phyloP scores from a whole-genome alignment of 257 asterid species.

The Lycium ferocissimum region DNA sequence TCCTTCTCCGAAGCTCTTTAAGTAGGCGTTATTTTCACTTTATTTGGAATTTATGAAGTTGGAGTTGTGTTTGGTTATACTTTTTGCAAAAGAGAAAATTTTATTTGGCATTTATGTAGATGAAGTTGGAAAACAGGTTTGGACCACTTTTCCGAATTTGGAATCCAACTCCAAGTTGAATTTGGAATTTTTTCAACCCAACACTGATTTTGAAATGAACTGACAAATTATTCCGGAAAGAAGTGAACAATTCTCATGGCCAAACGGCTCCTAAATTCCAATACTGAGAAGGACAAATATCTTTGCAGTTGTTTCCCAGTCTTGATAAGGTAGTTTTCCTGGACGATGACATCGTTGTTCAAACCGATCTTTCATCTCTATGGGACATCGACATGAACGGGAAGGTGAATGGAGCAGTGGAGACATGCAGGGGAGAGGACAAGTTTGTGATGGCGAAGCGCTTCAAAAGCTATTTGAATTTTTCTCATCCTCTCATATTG shows the following conservation, averaged over 20 bases:
- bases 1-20: not conserved
- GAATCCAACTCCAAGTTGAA: too few species aligned
- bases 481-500: conserved; percentile 87
- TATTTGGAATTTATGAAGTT: too few species aligned
- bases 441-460: conserved; percentile 87
- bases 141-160: too few species aligned
- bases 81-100: too few species aligned
- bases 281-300: conserved; percentile 24
- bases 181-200: too few species aligned
- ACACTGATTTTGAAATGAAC: too few species aligned
- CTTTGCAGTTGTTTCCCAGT: conserved; percentile 88
- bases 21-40: too few species aligned
- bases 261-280: not conserved
- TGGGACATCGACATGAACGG: conserved; percentile 95
- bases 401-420: conserved; percentile 97
- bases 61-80: too few species aligned
- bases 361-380: conserved; percentile 88
- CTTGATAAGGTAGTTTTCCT: conserved; percentile 85
- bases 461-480: conserved; percentile 85
- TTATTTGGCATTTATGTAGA: too few species aligned
- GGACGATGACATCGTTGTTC: conserved; percentile 92
- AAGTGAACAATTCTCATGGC: too few species aligned
- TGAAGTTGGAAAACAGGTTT: too few species aligned
- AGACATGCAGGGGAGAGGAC: conserved; percentile 89
- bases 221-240: too few species aligned